Evolutionary conservation across 495 filamentous ascomycete genomes (phyloP).

Genomic region (Penicillium coffeae): DNA sequence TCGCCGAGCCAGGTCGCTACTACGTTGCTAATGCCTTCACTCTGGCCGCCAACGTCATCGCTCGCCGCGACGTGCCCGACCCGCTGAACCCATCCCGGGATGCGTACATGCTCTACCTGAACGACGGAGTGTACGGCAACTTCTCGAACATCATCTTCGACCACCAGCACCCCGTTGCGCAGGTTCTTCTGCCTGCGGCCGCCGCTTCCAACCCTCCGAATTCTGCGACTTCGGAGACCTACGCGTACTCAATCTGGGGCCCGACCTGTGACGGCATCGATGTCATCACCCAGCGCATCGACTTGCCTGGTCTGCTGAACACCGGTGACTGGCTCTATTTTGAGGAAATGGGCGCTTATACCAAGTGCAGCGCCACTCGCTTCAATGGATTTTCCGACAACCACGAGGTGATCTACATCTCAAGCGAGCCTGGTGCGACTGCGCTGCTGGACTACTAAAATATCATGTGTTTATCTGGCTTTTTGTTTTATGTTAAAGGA

Average conservation of each 20-base stretch:
- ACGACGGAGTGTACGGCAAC: constrained; percentile 96
- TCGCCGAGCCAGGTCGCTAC: constrained; percentile 94
- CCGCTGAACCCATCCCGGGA: constrained; percentile 48
- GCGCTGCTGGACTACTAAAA: constrained; percentile 62
- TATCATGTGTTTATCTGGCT: constrained; percentile 4
- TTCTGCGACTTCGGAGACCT: constrained; percentile 38
- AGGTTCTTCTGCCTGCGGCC: constrained; percentile 61
- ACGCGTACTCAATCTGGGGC: constrained; percentile 91
- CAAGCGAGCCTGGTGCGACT: constrained; percentile 81
- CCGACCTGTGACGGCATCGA: constrained; percentile 98
- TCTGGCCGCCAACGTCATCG: constrained; percentile 89
- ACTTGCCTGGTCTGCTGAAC: constrained; percentile 68
- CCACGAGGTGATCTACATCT: constrained; percentile 91
- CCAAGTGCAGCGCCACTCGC: constrained; percentile 89
- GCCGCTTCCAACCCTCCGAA: constrained; percentile 47
- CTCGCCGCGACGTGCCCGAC: constrained; percentile 79
- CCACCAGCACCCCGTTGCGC: constrained; percentile 86
- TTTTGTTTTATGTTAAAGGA: neutral
- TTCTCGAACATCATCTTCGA: constrained; percentile 99
- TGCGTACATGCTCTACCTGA: constrained; percentile 94
- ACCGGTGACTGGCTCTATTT: constrained; percentile 98
- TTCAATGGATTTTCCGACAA: constrained; percentile 98
- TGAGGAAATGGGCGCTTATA: constrained; percentile 98
- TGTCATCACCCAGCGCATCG: constrained; percentile 74
- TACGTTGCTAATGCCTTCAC: constrained; percentile 93